Conservation (phyloP, 2,329 filamentous ascomycete genomes). For the Cytospora paraplurivora region DNA sequence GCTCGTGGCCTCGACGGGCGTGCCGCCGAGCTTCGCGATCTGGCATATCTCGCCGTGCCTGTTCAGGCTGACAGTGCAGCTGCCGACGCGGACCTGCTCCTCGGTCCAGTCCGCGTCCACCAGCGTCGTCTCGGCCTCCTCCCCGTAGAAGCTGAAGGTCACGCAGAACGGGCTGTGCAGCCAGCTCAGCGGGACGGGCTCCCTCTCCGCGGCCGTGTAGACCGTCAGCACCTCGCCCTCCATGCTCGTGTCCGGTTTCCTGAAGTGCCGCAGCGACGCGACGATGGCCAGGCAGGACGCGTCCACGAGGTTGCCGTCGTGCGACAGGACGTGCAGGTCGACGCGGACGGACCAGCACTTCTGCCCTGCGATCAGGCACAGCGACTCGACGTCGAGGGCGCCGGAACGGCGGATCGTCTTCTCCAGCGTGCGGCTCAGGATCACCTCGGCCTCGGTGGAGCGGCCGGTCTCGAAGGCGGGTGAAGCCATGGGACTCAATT, state of each 20-base stretch:
- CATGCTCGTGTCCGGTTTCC: constrained; percentile 84
- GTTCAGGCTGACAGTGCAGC: constrained; percentile 83
- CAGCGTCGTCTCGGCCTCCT: constrained; percentile 69
- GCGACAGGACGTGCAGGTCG: constrained; percentile 87
- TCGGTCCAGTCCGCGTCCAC: constrained; percentile 74
- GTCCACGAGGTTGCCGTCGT: constrained; percentile 89
- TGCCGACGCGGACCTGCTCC: constrained; percentile 73
- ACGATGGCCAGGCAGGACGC: constrained; percentile 84
- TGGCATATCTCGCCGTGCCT: constrained; percentile 88
- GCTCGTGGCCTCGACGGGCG: constrained; percentile 75
- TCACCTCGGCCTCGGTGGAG: constrained; percentile 79
- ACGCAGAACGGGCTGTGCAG: constrained; percentile 91
- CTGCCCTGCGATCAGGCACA: constrained; percentile 87
- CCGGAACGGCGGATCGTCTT: constrained; percentile 91
- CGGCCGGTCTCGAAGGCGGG: constrained; percentile 86
- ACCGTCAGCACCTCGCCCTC: constrained; percentile 83
- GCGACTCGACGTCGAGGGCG: constrained; percentile 91
- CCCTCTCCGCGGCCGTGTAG: constrained; percentile 80
- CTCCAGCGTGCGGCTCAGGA: constrained; percentile 86
- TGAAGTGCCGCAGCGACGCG: constrained; percentile 86
- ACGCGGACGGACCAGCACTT: constrained; percentile 92
- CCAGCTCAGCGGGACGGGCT: constrained; percentile 87
- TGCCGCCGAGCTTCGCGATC: constrained; percentile 86
- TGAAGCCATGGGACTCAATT: constrained; percentile 89
- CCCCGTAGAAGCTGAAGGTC: constrained; percentile 82